A percentile compares a stretch with the other conserved stretches of the same genome.
Conservation (phyloP, 2,329 filamentous ascomycete genomes). For the Colletotrichum sidae region DNA sequence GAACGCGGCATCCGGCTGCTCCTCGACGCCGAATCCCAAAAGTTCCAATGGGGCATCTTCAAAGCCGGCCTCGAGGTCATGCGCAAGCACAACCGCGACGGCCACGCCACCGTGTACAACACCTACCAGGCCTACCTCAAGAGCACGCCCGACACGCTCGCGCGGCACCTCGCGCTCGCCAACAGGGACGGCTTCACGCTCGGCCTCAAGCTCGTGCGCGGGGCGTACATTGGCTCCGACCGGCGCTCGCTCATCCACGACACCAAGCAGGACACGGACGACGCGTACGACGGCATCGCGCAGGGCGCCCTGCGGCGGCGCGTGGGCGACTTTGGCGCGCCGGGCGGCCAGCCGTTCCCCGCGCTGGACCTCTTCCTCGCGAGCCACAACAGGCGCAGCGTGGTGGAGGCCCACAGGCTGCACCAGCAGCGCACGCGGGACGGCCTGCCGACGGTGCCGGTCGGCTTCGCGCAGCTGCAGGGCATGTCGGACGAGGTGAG, state of each 20-base stretch:
- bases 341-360: conserved; percentile 61
- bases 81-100: conserved; percentile 76
- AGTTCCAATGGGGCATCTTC: conserved; percentile 83
- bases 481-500: conserved; percentile 95
- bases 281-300: conserved; percentile 78
- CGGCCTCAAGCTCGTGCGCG: conserved; percentile 80
- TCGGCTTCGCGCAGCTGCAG: conserved; percentile 50
- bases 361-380: conserved; percentile 77
- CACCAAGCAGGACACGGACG: conserved; percentile 77
- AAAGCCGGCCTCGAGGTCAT: conserved; percentile 82
- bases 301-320: conserved; percentile 73
- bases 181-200: conserved; percentile 71
- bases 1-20: conserved; percentile 78
- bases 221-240: conserved; percentile 79
- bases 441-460: conserved; percentile 52
- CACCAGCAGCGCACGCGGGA: conserved; percentile 64
- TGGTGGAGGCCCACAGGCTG: conserved; percentile 70
- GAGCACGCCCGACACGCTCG: conserved; percentile 66
- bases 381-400: conserved; percentile 74
- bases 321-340: conserved; percentile 59
- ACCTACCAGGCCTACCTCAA: conserved; percentile 85
- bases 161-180: conserved; percentile 69
- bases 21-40: conserved; percentile 87
- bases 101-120: conserved; percentile 78
- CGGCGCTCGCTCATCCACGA: conserved; percentile 77